Evolutionary conservation across 768 basidiomycete genomes (phyloP).

Genomic region (Podaxis carcinomalis): DNA sequence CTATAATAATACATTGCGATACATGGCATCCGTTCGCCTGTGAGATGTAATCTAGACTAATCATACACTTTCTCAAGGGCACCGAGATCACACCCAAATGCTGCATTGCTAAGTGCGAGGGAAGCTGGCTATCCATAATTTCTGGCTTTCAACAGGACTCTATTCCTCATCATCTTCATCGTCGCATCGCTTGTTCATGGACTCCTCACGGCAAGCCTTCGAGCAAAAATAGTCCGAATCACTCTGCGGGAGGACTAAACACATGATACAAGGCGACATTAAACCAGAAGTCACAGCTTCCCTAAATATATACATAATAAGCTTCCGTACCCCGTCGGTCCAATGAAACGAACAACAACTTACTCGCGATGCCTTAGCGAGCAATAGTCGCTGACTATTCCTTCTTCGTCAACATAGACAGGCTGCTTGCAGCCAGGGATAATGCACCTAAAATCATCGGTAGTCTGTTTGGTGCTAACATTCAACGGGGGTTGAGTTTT

Average conservation of each 20-base stretch:
- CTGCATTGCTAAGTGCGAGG: neutral
- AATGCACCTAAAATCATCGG: constrained; percentile 40
- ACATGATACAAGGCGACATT: constrained; percentile 59
- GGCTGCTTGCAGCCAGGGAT: constrained; percentile 56
- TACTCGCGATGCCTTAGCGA: constrained; percentile 61
- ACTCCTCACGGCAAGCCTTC: constrained; percentile 52
- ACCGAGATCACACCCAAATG: neutral
- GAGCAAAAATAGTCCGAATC: constrained; percentile 62
- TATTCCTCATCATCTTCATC: constrained; percentile 6
- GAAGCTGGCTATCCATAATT: neutral
- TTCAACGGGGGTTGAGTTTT: constrained; percentile 26
- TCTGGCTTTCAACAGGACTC: constrained; percentile 1
- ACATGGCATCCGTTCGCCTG: neutral
- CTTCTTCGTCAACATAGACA: constrained; percentile 51
- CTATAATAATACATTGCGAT: neutral
- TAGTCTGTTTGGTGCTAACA: constrained; percentile 30
- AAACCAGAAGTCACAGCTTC: constrained; percentile 54
- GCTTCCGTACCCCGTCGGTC: neutral
- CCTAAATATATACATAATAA: constrained; percentile 26
- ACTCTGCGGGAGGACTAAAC: constrained; percentile 54
- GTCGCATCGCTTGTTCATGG: constrained; percentile 42
- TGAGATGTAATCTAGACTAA: neutral
- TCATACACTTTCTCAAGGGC: neutral
- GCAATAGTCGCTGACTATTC: constrained; percentile 51
- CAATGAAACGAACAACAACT: constrained; percentile 21